Base-by-base conservation (phyloP, 148 eudicot species). In the Dysphania ambrosioides region DNA sequence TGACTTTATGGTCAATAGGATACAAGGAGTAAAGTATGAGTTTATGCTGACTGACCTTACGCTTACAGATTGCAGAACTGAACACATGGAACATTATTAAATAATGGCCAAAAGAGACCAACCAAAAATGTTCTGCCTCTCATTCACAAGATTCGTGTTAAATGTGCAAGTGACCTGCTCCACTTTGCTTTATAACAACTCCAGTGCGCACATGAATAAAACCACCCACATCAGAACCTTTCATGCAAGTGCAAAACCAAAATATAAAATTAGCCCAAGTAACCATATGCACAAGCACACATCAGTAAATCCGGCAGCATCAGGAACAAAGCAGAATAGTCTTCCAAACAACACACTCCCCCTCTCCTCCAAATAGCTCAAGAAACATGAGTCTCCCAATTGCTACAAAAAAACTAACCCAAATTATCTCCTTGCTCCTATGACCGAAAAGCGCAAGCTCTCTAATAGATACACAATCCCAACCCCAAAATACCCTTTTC, bases 131-230 rank as follows among this genome's bases (percentile, higher is more conserved):
- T 61, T 58, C 9, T 44, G 12, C 11, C 30, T n/a, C 32, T 61
- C 42, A 70, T 23, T 40, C 24, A 68, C n/a, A 69, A 68, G 60
- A 62, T 47, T 51, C 70, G 29, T 51, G 8, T 66, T 10, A 29
- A 30, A 34, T 40, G 47, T 49, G 74, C 65, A 71, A 74, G 57
- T 60, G 72, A 29, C 21, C 38, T 5, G 35, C 56, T 71, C 59
- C 81, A 64, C 76, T 82, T 78, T 74, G 64, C 76, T 75, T 74
- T 34, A 3, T 18, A 47, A 32, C 60, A 67, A 78, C 79, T 70
- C 70, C 34, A 74, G 1, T 56, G 11, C 15, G 49, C 81, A 78
- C 84, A 74, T 70, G 73, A 66, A 57, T 64, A 60, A 26, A 38
- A 16, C 27, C 53, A 44, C 9, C 61, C 66, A 41, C 40, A 6